Evolutionary conservation across 208 protist species (phyloP), one percentile per base, ranked within the genome.

Genomic region (Leishmania arabica): DNA sequence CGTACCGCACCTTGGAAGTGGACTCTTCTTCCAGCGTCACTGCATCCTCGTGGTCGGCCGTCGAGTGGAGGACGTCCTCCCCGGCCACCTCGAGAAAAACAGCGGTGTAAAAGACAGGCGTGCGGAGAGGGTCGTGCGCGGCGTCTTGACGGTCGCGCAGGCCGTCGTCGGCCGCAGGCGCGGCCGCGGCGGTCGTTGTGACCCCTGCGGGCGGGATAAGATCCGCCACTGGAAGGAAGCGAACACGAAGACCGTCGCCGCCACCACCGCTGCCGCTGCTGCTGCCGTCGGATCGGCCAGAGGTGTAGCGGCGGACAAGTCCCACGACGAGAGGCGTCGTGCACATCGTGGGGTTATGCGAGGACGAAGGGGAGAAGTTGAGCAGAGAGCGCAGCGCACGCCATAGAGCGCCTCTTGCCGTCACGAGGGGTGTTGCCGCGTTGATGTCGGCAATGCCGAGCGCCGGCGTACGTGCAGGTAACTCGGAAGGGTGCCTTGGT

Each of bases 261-360:
- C 34, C 62, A 21, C 45, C 60, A 17, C 8, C 17, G n/a, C 66
- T 13, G 13, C 69, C 27, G 17, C 45, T 19, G 27, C 24, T 51
- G 27, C 45, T 73, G 42, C 9, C 54, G 45, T 8, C 19, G 37
- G 40, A 19, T 24, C 19, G 31, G 64, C 19, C n/a, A 71, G 54
- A 9, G 53, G 9, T 51, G 73, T 86, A 89, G 27, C 86, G 86
- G 6, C 86, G 86, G 49, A 89, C 68, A 13, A 87, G 65, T 27
- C 83, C 86, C 34, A 89, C 86, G 21, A 89, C 83, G 0, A 89
- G 73, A 5, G 86, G 86, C 37, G 73, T 84, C 31, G 77, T 83
- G 54, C 73, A 82, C 68, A 86, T 72, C 8, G 53, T 78, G n/a
- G 78, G 40, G 31, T 88, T 72, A 66, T 78, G 66, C 64, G 24